Percentiles rank a stretch among this genome's conserved stretches.
These are phyloP conservation scores for Rhynchosporium agropyri DNA, from an alignment of 2,329 filamentous ascomycete genomes.

Conservation along the genomic window DNA sequence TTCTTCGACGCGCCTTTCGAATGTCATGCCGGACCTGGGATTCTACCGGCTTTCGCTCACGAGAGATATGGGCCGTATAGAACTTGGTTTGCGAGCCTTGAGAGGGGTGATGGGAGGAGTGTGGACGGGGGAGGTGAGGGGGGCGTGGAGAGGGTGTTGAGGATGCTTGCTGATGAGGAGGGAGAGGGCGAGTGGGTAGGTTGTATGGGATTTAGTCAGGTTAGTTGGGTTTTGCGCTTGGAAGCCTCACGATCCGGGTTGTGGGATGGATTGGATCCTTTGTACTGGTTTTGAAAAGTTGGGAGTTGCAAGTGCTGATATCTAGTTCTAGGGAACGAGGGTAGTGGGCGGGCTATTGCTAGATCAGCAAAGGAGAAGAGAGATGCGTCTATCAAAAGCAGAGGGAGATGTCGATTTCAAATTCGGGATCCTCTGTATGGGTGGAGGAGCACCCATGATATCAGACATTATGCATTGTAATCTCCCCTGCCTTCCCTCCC, in stretches of 20 bases:
- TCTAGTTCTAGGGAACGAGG: constrained; percentile 25
- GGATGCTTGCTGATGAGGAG: constrained; percentile 25
- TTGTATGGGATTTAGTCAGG: constrained; percentile 35
- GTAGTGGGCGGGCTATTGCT: constrained; percentile 30
- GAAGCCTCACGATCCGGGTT: too few relatives aligned
- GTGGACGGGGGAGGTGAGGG: constrained; percentile 21
- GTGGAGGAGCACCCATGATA: constrained; percentile 29
- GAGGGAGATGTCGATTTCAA: constrained; percentile 29
- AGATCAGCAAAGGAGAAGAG: constrained; percentile 32
- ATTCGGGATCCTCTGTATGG: constrained; percentile 36
- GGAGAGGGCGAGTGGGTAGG: constrained; percentile 32
- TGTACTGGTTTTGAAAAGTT: too few relatives aligned
- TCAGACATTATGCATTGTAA: constrained; percentile 28
- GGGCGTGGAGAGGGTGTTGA: constrained; percentile 31
- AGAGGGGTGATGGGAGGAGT: constrained; percentile 25
- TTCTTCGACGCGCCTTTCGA: constrained; percentile 31
- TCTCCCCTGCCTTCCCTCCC: not conserved
- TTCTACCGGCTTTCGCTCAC: constrained; percentile 29
- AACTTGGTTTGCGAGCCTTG: constrained; percentile 28
- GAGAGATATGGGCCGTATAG: constrained; percentile 31
- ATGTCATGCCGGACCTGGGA: constrained; percentile 29
- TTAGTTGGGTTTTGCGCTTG: too few relatives aligned
- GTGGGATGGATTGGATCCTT: too few relatives aligned
- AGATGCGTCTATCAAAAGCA: constrained; percentile 23
- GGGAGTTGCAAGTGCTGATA: too few relatives aligned